Evolutionary conservation across 2,329 filamentous ascomycete species (phyloP).

Genomic region (Pochonia chlamydosporia): DNA sequence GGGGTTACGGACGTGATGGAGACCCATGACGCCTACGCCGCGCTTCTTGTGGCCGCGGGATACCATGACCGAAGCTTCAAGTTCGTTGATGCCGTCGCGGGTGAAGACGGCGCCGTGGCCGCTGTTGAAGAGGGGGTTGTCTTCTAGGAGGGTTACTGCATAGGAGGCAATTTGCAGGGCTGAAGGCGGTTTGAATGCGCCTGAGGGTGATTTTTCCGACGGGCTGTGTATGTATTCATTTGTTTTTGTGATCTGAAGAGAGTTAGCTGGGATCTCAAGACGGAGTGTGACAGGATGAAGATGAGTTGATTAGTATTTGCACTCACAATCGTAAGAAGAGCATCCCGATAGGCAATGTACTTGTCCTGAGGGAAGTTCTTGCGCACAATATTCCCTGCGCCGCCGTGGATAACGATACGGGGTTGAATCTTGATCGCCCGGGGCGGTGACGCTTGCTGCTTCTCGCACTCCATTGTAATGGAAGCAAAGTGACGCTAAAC

Average conservation of each 20-base stretch:
- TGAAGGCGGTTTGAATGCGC: constrained; percentile 34
- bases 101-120: constrained; percentile 84
- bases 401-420: constrained; percentile 65
- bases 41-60: constrained; percentile 67
- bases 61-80: constrained; percentile 85
- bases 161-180: constrained; percentile 70
- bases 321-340: constrained; percentile 56
- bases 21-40: constrained; percentile 69
- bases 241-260: constrained; percentile 36
- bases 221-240: constrained; percentile 39
- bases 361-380: constrained; percentile 51
- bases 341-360: constrained; percentile 52
- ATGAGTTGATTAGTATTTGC: not conserved
- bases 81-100: constrained; percentile 72
- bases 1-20: constrained; percentile 72
- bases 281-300: too few species aligned
- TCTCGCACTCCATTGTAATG: constrained; percentile 35
- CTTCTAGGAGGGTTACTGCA: constrained; percentile 70
- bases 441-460: constrained; percentile 5
- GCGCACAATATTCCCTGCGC: constrained; percentile 63
- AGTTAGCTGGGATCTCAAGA: not conserved
- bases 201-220: not conserved
- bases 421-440: constrained; percentile 35
- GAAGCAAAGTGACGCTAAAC: not conserved
- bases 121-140: constrained; percentile 78